phyloP scores from a whole-genome alignment of 768 basidiomycete species.

The Crucibulum laeve region DNA sequence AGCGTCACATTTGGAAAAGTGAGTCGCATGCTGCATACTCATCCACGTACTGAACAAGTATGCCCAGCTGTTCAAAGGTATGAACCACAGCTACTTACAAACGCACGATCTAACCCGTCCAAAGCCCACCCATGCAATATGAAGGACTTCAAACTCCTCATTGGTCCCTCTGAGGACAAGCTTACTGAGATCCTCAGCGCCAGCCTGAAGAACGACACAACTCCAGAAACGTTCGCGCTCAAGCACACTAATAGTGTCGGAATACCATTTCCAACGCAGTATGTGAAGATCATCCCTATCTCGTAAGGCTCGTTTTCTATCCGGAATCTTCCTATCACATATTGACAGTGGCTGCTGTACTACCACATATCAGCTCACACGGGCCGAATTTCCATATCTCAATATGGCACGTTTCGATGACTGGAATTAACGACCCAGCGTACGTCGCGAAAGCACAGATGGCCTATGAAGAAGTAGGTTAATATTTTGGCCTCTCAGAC shows the following conservation, averaged over 20 bases:
- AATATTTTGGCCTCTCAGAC: conserved; percentile 2
- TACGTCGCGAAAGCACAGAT: conserved; percentile 52
- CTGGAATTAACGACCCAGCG: conserved; percentile 51
- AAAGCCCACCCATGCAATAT: conserved; percentile 83
- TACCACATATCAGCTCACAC: conserved; percentile 73
- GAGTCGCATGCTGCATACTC: conserved; percentile 10
- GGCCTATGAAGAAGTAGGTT: conserved; percentile 60
- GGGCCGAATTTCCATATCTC: conserved; percentile 73
- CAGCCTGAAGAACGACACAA: conserved; percentile 59
- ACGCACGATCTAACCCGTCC: conserved; percentile 2
- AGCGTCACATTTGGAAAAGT: conserved; percentile 83
- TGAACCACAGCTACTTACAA: conserved; percentile 6
- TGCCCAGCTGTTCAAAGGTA: conserved; percentile 39
- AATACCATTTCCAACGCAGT: conserved; percentile 59
- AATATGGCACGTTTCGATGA: conserved; percentile 68
- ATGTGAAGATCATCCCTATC: conserved; percentile 70
- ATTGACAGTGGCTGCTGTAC: background rate
- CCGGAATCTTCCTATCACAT: background rate
- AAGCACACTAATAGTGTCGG: conserved; percentile 52
- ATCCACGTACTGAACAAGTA: conserved; percentile 8
- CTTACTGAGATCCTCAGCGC: conserved; percentile 66
- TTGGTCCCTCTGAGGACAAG: conserved; percentile 59
- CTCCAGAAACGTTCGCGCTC: conserved; percentile 61
- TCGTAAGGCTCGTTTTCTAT: conserved; percentile 42
- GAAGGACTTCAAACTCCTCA: conserved; percentile 75